Evolutionary conservation across 2,329 filamentous ascomycete species (phyloP).

Genomic region (Endoconidiophora polonica): DNA sequence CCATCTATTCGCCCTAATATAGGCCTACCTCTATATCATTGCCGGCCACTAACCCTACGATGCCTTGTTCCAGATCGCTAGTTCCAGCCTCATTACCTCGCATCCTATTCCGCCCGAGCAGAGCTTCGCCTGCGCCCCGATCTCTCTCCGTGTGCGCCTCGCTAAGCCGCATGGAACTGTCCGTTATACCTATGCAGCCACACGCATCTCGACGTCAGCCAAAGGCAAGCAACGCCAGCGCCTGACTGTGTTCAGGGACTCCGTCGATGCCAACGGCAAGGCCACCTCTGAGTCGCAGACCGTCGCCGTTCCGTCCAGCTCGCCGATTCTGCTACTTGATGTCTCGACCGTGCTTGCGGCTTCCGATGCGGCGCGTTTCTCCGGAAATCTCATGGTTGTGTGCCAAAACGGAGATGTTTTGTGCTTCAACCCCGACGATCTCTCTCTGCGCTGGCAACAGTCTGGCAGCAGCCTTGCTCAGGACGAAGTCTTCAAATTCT

Average conservation of each 20-base stretch:
- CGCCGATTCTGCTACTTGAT: slow-evolving; percentile 17
- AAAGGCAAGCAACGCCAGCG: slow-evolving; percentile 23
- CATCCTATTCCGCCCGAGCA: slow-evolving; percentile 51
- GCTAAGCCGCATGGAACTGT: slow-evolving; percentile 30
- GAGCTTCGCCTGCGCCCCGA: slow-evolving; percentile 43
- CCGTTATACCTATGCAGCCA: slow-evolving; percentile 46
- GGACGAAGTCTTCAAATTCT: slow-evolving; percentile 21
- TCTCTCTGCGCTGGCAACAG: slow-evolving; percentile 31
- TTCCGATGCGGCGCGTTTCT: neutral
- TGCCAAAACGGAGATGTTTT: slow-evolving; percentile 43
- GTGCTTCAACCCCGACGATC: slow-evolving; percentile 35
- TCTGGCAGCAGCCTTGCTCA: slow-evolving; percentile 27
- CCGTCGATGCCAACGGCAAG: slow-evolving; percentile 32
- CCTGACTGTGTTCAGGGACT: slow-evolving; percentile 43
- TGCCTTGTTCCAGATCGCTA: slow-evolving; percentile 31
- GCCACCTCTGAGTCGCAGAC: slow-evolving; percentile 34
- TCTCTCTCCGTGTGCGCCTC: slow-evolving; percentile 37
- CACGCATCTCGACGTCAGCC: slow-evolving; percentile 24
- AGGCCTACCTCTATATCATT: slow-evolving; percentile 4
- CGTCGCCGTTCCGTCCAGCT: slow-evolving; percentile 25
- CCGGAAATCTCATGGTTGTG: slow-evolving; percentile 32
- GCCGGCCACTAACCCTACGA: slow-evolving; percentile 14
- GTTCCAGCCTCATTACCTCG: slow-evolving; percentile 45
- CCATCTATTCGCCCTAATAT: neutral
- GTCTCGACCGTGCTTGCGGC: slow-evolving; percentile 10